These are phyloP conservation scores for Boechera divaricarpa DNA, from an alignment of 345 rosid genomes.

Conservation along the genomic window DNA sequence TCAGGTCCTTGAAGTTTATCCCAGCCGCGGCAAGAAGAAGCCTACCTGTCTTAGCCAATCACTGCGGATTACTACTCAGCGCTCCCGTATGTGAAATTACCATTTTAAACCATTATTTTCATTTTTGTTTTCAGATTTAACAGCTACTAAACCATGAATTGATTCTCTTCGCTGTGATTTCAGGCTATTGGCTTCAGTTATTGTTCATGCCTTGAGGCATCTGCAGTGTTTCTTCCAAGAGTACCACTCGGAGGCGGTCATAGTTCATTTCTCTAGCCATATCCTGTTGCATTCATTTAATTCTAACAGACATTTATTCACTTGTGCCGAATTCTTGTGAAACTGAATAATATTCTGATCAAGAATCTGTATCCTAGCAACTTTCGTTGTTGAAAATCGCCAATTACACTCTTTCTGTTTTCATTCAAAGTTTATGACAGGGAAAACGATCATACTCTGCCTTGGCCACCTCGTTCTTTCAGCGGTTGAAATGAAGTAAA, in stretches of 20 bases:
- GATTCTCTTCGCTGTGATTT: slow-evolving; percentile 2
- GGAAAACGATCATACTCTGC: slow-evolving; percentile 48
- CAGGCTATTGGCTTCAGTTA: slow-evolving; percentile 78
- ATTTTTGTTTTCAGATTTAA: neutral
- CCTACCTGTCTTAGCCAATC: slow-evolving; percentile 70
- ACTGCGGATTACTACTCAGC: slow-evolving; percentile 60
- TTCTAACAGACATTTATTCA: slow-evolving; percentile 26
- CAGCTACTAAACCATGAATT: neutral
- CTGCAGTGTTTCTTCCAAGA: slow-evolving; percentile 71
- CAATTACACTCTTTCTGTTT: slow-evolving; percentile 27
- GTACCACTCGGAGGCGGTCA: slow-evolving; percentile 87
- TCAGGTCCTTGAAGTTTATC: slow-evolving; percentile 57
- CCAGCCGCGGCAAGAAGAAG: slow-evolving; percentile 80
- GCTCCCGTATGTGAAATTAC: slow-evolving; percentile 63
- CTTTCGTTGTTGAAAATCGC: slow-evolving; percentile 7
- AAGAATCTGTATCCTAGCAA: slow-evolving; percentile 36
- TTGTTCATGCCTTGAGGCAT: slow-evolving; percentile 64
- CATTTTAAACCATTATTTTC: neutral
- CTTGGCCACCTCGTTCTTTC: slow-evolving; percentile 63
- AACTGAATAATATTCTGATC: slow-evolving; percentile 37
- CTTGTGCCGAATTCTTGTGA: neutral
- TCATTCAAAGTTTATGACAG: slow-evolving; percentile 24
- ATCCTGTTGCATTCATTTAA: neutral
- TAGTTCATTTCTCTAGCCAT: slow-evolving; percentile 61
- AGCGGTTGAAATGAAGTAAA: slow-evolving; percentile 56